These are phyloP conservation scores for Coriolopsis trogii DNA, from an alignment of 1,284 basidiomycete genomes.

Conservation along the genomic window DNA sequence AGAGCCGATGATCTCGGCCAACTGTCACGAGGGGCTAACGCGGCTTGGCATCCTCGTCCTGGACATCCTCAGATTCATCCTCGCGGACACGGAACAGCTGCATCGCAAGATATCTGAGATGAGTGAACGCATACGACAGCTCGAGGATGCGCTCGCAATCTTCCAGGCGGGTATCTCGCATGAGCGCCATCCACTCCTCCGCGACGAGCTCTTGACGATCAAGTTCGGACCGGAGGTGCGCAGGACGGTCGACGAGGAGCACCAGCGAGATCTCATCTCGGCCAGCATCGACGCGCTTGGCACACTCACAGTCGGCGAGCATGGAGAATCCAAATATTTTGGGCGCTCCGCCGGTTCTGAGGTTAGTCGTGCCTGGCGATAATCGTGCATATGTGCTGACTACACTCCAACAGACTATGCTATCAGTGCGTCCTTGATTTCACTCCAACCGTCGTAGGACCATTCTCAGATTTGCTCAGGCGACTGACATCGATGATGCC, in stretches of 20 bases:
- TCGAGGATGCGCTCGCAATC: slow-evolving; percentile 74
- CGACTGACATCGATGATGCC: slow-evolving; percentile 2
- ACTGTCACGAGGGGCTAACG: not conserved
- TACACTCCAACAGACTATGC: slow-evolving; percentile 43
- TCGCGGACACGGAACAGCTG: slow-evolving; percentile 77
- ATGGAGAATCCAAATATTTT: slow-evolving; percentile 68
- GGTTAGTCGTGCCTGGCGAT: slow-evolving; percentile 31
- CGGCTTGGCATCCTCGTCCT: not conserved
- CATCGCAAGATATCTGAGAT: slow-evolving; percentile 73
- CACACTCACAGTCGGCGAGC: slow-evolving; percentile 62
- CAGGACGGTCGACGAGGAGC: slow-evolving; percentile 35
- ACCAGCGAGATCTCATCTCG: slow-evolving; percentile 30
- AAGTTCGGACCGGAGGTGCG: slow-evolving; percentile 51
- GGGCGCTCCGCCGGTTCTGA: slow-evolving; percentile 68
- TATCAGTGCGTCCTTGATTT: slow-evolving; percentile 39
- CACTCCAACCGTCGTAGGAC: too few species aligned
- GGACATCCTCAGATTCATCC: slow-evolving; percentile 59
- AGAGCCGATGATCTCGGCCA: not conserved
- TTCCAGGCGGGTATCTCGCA: slow-evolving; percentile 51
- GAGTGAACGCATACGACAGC: slow-evolving; percentile 73
- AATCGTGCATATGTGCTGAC: not conserved
- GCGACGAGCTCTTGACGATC: slow-evolving; percentile 64
- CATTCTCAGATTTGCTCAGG: too few species aligned
- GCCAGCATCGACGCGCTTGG: slow-evolving; percentile 45
- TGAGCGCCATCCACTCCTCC: slow-evolving; percentile 64